Evolutionary conservation across 805 yeast species (phyloP), one percentile per base, ranked within the genome.

Genomic region (Pichia nanzhaoensis): DNA sequence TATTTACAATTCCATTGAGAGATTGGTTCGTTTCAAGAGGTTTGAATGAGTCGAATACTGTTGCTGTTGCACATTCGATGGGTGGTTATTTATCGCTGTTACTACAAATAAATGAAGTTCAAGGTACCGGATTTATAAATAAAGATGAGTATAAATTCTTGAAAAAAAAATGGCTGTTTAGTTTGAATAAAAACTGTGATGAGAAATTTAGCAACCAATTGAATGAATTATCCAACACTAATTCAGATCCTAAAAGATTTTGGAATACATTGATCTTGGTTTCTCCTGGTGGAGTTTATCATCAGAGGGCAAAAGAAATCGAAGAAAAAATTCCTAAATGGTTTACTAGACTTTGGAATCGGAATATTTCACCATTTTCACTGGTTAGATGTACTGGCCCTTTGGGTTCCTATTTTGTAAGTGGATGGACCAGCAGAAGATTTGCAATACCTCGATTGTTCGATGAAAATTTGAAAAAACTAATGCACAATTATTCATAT

Each of bases 361-460:
- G 37, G 28, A 86, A 90, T 61, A 74, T 85, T 22, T 83, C 95
- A 0, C 99, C 99, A 2, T 93, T 91, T 60, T 61, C 82, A 0
- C 56, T 90, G 5, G 91, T 91, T 10, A 69, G 98, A 42, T 71
- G 74, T 51, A 63, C 93, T 0, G 91, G 95, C 0, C 84, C 89
- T 1, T 64, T 85, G 28, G 98, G 99, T 0, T 87, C 96, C 0
- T 76, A 78, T 57, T 66, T 91, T 19, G 89, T 87, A 0, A 83
- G 95, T 40, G 95, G 88, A 19, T 93, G 98, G 98, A 78, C 95
- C 3, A 72, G 78, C 7, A 69, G 96, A 44, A 65, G 98, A 41
- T 91, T 93, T 60, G 76, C 88, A 19, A 17, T 41, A 13, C 37
- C 41, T 17, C 2, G 5, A 13, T 18, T 47, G 5, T 71, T 74